These are phyloP conservation scores for Rhodotorula toruloides DNA, from an alignment of 768 basidiomycete genomes.

Conservation along the genomic window DNA sequence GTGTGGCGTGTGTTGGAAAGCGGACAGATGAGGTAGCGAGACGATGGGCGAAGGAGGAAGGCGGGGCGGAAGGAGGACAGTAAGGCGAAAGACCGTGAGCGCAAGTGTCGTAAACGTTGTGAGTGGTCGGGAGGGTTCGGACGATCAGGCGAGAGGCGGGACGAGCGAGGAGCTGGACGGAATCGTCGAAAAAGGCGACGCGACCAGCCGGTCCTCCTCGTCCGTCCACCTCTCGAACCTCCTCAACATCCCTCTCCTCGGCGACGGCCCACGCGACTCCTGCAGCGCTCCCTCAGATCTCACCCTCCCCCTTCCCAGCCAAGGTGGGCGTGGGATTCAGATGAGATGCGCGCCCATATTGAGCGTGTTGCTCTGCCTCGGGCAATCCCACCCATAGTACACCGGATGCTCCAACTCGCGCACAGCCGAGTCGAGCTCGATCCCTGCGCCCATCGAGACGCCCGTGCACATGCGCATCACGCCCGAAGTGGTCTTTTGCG, in stretches of 20 bases:
- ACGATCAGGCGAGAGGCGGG: neutral
- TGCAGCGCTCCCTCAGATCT: too few species aligned
- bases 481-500: neutral
- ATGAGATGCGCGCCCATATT: conserved; percentile 13
- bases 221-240: conserved; percentile 8
- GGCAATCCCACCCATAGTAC: conserved; percentile 29
- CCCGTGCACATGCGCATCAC: conserved; percentile 1
- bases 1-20: too few species aligned
- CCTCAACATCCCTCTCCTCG: conserved; percentile 1
- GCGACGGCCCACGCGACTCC: neutral
- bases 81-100: too few species aligned
- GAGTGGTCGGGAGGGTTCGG: too few species aligned
- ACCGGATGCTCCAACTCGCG: neutral
- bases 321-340: conserved; percentile 8
- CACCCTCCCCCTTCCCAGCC: neutral
- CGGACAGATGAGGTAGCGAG: too few species aligned
- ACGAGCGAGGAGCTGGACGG: neutral
- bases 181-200: neutral
- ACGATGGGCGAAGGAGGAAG: too few species aligned
- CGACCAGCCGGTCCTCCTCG: neutral
- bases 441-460: neutral
- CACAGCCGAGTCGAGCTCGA: neutral
- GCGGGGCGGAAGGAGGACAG: too few species aligned
- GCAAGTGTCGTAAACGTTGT: too few species aligned
- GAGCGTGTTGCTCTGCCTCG: conserved; percentile 15